These are phyloP conservation scores for Gigaspora rosea DNA, from an alignment of 192 early-diverging fungal species.

Conservation along the genomic window DNA sequence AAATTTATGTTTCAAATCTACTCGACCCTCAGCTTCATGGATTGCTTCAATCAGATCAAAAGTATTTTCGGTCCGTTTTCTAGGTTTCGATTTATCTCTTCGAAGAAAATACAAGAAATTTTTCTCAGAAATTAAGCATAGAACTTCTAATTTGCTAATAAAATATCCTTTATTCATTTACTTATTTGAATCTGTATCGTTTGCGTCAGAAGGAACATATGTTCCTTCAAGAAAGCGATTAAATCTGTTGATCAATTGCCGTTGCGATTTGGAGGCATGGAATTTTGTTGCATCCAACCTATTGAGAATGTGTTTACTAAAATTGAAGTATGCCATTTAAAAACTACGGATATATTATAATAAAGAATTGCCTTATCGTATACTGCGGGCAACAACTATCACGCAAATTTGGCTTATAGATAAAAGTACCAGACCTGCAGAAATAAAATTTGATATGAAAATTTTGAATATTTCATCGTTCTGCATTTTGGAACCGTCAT, in stretches of 20 bases:
- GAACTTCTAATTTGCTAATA: neutral
- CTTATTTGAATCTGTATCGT: neutral
- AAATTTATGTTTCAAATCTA: constrained; percentile 40
- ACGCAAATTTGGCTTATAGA: constrained; percentile 72
- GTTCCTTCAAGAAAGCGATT: constrained; percentile 55
- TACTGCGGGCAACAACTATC: constrained; percentile 75
- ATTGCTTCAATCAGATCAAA: constrained; percentile 32
- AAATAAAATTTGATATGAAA: neutral
- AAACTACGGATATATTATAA: neutral
- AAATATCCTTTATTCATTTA: constrained; percentile 25
- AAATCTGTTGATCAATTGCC: constrained; percentile 66
- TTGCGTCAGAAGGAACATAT: constrained; percentile 13
- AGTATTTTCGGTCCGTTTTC: constrained; percentile 37
- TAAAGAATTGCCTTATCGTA: constrained; percentile 61
- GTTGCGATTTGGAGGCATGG: constrained; percentile 61
- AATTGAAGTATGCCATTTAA: neutral
- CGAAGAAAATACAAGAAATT: too few species aligned
- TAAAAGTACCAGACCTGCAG: constrained; percentile 60
- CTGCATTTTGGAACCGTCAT: neutral
- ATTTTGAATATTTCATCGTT: neutral
- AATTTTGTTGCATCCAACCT: constrained; percentile 62
- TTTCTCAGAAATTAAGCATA: too few species aligned
- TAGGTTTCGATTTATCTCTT: neutral
- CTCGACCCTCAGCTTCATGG: constrained; percentile 34
- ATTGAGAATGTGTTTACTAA: neutral